These are phyloP conservation scores for Diaporthe ilicicola DNA, from an alignment of 2,329 filamentous ascomycete species.

Conservation along the genomic window DNA sequence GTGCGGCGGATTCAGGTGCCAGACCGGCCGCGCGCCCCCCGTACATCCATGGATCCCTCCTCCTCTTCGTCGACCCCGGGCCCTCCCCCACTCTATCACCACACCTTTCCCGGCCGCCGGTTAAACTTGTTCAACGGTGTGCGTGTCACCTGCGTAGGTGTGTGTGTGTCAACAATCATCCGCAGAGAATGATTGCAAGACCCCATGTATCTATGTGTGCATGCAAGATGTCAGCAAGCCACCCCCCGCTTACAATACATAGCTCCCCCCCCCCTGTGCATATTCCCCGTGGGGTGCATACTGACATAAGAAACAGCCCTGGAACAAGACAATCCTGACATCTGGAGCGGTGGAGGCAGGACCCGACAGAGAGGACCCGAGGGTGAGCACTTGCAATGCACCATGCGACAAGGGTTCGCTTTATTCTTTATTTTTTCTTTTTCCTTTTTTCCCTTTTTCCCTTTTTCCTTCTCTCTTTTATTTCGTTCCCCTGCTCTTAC, in stretches of 20 bases:
- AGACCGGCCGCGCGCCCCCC: background rate
- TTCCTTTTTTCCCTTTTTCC: background rate
- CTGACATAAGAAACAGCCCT: background rate
- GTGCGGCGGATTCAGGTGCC: conserved; percentile 11
- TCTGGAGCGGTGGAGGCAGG: no score
- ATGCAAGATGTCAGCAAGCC: background rate
- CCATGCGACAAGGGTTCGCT: background rate
- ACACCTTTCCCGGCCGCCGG: conserved; percentile 8
- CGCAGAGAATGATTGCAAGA: background rate
- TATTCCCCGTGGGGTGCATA: conserved; percentile 8
- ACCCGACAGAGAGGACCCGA: background rate
- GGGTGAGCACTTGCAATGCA: background rate
- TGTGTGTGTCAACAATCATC: no score
- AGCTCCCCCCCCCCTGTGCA: background rate
- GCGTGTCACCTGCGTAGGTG: background rate
- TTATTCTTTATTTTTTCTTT: background rate
- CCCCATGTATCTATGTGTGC: background rate
- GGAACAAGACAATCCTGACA: background rate
- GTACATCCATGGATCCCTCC: background rate
- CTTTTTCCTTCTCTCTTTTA: background rate
- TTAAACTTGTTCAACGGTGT: background rate
- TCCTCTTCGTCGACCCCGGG: background rate
- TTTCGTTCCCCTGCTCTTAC: background rate
- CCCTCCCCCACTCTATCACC: background rate
- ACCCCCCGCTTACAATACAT: background rate